These are phyloP conservation scores for Didymella exigua DNA, from an alignment of 2,329 filamentous ascomycete genomes.

Conservation along the genomic window DNA sequence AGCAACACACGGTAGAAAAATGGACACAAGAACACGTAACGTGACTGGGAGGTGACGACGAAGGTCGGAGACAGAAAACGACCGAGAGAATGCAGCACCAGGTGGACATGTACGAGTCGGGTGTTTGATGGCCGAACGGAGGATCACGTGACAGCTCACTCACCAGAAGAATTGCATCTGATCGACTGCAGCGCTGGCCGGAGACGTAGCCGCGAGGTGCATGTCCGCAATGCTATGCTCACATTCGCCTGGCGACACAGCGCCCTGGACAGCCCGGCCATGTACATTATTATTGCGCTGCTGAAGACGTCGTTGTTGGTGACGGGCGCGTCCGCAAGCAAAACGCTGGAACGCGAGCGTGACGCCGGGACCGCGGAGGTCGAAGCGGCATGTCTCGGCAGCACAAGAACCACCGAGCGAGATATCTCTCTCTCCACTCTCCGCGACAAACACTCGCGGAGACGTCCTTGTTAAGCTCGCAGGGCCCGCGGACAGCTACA, in stretches of 20 bases:
- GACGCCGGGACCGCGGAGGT: too few relatives aligned
- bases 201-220: slow-evolving; percentile 15
- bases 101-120: neutral
- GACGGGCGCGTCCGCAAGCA: slow-evolving; percentile 18
- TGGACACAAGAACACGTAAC: neutral
- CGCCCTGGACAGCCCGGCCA: slow-evolving; percentile 27
- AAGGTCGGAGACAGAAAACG: slow-evolving; percentile 12
- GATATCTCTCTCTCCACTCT: neutral
- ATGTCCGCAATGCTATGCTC: slow-evolving; percentile 10
- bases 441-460: too few relatives aligned
- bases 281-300: slow-evolving; percentile 34
- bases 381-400: too few relatives aligned
- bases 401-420: slow-evolving; percentile 34
- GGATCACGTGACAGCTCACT: slow-evolving; percentile 40
- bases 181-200: slow-evolving; percentile 24
- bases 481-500: slow-evolving; percentile 27
- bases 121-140: slow-evolving; percentile 2
- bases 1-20: neutral
- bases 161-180: slow-evolving; percentile 43
- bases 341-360: slow-evolving; percentile 21
- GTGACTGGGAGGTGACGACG: neutral
- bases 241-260: slow-evolving; percentile 29
- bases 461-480: slow-evolving; percentile 17
- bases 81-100: slow-evolving; percentile 1
- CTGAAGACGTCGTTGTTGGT: slow-evolving; percentile 11